These are phyloP conservation scores for Dipteronia dyeriana DNA, from an alignment of 345 rosid species.

Conservation along the genomic window DNA sequence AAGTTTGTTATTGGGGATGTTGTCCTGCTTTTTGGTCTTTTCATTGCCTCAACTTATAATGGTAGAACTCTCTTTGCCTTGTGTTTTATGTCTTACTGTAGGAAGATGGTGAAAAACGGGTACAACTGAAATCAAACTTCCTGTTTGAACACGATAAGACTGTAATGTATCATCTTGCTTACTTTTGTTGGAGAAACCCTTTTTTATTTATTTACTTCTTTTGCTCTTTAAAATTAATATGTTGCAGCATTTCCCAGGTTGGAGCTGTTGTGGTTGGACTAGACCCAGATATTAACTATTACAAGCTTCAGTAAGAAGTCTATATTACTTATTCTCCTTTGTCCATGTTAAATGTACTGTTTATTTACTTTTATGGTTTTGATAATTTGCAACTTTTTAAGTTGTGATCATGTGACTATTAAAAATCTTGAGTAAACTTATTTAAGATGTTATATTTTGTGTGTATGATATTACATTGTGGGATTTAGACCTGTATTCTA, in stretches of 20 bases:
- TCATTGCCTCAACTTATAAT: background rate
- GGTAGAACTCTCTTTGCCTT: background rate
- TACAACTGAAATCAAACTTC: conserved; percentile 56
- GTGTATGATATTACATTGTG: background rate
- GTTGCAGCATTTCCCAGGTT: conserved; percentile 53
- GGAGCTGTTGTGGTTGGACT: conserved; percentile 96
- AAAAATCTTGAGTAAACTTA: background rate
- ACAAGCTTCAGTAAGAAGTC: conserved; percentile 85
- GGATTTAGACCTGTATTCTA: conserved; percentile 2
- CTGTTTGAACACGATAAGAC: conserved; percentile 74
- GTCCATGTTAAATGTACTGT: conserved; percentile 1
- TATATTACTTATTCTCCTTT: conserved; percentile 11
- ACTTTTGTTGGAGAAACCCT: conserved; percentile 2
- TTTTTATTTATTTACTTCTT: conserved; percentile 1
- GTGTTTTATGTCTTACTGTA: conserved; percentile 38
- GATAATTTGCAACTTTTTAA: background rate
- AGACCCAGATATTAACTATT: conserved; percentile 80
- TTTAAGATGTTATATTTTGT: background rate
- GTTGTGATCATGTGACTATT: background rate
- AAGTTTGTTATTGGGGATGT: background rate
- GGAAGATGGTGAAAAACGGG: conserved; percentile 77
- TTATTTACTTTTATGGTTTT: background rate
- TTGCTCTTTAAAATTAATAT: conserved; percentile 19
- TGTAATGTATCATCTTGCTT: conserved; percentile 47
- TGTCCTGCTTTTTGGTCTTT: background rate